phyloP scores from a whole-genome alignment of 345 rosid species.

The Eucalyptus curtisii region DNA sequence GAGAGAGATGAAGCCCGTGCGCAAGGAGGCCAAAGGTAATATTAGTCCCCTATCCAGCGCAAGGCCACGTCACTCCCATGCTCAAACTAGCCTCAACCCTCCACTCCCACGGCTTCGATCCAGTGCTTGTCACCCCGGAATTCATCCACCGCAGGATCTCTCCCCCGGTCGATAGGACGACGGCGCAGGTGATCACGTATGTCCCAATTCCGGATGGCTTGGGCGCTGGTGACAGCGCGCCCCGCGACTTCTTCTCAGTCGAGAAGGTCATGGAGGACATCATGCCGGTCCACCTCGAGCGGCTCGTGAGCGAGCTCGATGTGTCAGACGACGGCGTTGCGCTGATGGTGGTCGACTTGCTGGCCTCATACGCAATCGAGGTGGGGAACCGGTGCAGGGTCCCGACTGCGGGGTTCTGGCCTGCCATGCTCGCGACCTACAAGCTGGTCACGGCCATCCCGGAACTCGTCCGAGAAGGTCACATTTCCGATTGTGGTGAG shows the following conservation, averaged over 20 bases:
- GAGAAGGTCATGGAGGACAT: conserved; percentile 46
- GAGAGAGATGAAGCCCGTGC: not conserved
- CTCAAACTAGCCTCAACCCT: conserved; percentile 38
- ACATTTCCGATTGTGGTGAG: conserved; percentile 44
- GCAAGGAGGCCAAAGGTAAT: conserved; percentile 20
- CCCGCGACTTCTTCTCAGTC: conserved; percentile 48
- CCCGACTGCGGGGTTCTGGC: conserved; percentile 64
- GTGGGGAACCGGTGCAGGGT: conserved; percentile 48
- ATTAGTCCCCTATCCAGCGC: conserved; percentile 72
- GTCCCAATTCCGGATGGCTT: conserved; percentile 32
- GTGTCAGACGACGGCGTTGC: not conserved
- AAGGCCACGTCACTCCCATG: conserved; percentile 74
- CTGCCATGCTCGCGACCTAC: conserved; percentile 58
- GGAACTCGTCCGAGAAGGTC: conserved; percentile 24
- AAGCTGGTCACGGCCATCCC: conserved; percentile 53
- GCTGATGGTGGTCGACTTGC: conserved; percentile 57
- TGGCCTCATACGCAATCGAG: conserved; percentile 55
- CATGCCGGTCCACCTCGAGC: conserved; percentile 58
- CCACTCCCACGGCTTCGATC: conserved; percentile 26
- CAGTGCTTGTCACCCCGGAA: conserved; percentile 33
- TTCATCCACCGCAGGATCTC: conserved; percentile 30
- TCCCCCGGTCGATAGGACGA: conserved; percentile 19
- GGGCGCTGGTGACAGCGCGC: not conserved
- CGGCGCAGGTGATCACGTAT: conserved; percentile 7
- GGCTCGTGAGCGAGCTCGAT: conserved; percentile 2